Evolutionary conservation across 768 basidiomycete genomes (phyloP), one percentile per base, ranked within the genome.

Genomic region (Krasilnikovozyma curviuscula): DNA sequence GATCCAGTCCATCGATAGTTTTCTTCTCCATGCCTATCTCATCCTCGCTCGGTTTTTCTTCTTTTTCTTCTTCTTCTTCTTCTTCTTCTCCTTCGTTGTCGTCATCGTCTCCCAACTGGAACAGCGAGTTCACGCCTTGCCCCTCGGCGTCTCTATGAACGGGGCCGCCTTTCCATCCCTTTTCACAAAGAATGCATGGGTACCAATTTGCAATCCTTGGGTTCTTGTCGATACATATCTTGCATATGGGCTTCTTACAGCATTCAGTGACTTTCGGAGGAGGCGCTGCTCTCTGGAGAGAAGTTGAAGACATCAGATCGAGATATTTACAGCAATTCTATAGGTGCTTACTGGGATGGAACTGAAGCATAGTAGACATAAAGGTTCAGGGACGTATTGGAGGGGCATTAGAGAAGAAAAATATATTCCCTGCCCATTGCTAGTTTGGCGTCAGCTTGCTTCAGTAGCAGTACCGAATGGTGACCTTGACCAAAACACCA

Each of bases 131-230:
- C 44, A 10, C 41, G 51, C 32, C 39, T 35, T 33, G 29, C 35
- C 40, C 52, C 46, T 27, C 50, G 25, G 51, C 55, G 57, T 25
- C 69, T 56, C 8, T 29, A 25, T 24, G 9, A 0, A 10, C 31
- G 14, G 23, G 27, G 23, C 43, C 44, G 18, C 37, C 23, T 12
- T 23, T 53, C 29, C n/a, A 49, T 55, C 78, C 78, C 12, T 69
- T 73, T 2, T 80, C 68, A 58, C 81, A 83, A 7, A 70, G 68
- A 16, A 83, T 63, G 60, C 81, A 83, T 7, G 81, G 81, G 57
- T 81, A 66, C 57, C 82, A 83, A 48, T 75, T 67, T 29, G 69
- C 64, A 19, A 82, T 67, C 16, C 81, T 71, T 0, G 78, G 76
- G 58, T 81, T 82, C 3, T 65, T 59, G 2, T 60, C 47, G 19